These are phyloP conservation scores for Mycena latifolia DNA, from an alignment of 768 basidiomycete genomes.

Conservation along the genomic window DNA sequence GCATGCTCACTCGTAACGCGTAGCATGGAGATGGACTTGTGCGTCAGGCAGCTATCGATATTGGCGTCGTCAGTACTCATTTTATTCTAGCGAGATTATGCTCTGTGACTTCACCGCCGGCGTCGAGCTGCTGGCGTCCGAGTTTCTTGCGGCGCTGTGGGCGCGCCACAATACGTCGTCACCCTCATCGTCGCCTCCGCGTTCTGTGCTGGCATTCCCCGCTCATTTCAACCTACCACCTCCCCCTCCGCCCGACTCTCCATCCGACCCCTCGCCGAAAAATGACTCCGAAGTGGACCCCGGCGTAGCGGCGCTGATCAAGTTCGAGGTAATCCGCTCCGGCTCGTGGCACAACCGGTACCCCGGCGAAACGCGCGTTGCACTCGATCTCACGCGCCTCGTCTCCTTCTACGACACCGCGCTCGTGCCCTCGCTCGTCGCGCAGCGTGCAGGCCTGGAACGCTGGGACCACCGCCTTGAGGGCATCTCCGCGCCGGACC, in stretches of 20 bases:
- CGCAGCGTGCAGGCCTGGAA: not conserved
- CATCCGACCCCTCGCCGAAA: no score
- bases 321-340: not conserved
- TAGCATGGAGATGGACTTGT: slow-evolving; percentile 47
- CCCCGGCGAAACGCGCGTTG: slow-evolving; percentile 51
- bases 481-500: slow-evolving; percentile 42
- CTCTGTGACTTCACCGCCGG: not conserved
- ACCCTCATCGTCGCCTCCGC: no score
- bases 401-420: slow-evolving; percentile 52
- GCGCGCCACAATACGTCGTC: not conserved
- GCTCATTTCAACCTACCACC: no score
- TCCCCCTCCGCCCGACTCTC: no score
- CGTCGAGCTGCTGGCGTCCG: not conserved
- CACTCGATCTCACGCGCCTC: slow-evolving; percentile 47
- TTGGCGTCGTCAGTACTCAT: slow-evolving; percentile 2
- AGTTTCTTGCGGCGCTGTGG: not conserved
- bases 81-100: slow-evolving; percentile 48
- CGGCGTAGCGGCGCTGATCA: no score
- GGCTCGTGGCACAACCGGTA: slow-evolving; percentile 42
- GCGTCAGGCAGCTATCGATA: no score
- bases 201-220: no score
- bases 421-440: not conserved
- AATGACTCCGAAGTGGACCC: no score
- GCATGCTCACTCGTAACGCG: no score
- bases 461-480: slow-evolving; percentile 39